Percentiles rank a stretch among this genome's conserved stretches.
Evolutionary conservation across 352 stramenopile genomes (phyloP).

Genomic region (Pseudoperonospora humuli): DNA sequence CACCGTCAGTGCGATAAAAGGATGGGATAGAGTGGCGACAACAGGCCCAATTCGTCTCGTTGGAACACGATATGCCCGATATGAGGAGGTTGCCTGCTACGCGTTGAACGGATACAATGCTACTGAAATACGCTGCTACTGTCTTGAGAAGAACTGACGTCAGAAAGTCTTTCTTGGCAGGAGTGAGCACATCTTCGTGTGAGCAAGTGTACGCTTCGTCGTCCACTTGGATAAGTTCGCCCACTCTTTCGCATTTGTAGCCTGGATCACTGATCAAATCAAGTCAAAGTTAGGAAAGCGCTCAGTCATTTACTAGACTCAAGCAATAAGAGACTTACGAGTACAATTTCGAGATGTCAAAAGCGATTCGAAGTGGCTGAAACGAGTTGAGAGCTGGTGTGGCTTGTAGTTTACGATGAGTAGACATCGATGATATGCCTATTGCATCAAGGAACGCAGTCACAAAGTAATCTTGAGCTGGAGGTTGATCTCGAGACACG

Average conservation of each 20-base stretch:
- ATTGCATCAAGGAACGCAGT: slow-evolving; percentile 39
- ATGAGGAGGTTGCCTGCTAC: slow-evolving; percentile 63
- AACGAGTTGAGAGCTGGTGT: slow-evolving; percentile 24
- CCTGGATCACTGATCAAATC: too few species aligned
- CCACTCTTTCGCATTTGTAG: too few species aligned
- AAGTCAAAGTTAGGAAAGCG: too few species aligned
- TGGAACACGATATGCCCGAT: slow-evolving; percentile 55
- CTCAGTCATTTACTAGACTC: background rate
- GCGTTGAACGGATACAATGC: slow-evolving; percentile 53
- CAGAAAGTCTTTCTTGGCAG: slow-evolving; percentile 63
- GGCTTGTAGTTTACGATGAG: slow-evolving; percentile 26
- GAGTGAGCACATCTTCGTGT: slow-evolving; percentile 47
- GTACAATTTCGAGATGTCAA: slow-evolving; percentile 66
- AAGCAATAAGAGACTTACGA: slow-evolving; percentile 21
- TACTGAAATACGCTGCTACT: slow-evolving; percentile 53
- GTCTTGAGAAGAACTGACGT: slow-evolving; percentile 55
- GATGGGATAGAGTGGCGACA: too few species aligned
- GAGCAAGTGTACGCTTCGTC: slow-evolving; percentile 35
- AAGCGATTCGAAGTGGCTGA: slow-evolving; percentile 68
- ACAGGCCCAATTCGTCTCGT: too few species aligned
- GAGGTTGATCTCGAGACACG: slow-evolving; percentile 2
- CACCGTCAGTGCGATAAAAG: too few species aligned
- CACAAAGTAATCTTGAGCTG: too few species aligned
- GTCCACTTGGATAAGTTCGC: slow-evolving; percentile 37
- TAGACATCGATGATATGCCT: slow-evolving; percentile 15